Conservation (phyloP, 306 rosid genomes). For the Prinsepia uniflora region DNA sequence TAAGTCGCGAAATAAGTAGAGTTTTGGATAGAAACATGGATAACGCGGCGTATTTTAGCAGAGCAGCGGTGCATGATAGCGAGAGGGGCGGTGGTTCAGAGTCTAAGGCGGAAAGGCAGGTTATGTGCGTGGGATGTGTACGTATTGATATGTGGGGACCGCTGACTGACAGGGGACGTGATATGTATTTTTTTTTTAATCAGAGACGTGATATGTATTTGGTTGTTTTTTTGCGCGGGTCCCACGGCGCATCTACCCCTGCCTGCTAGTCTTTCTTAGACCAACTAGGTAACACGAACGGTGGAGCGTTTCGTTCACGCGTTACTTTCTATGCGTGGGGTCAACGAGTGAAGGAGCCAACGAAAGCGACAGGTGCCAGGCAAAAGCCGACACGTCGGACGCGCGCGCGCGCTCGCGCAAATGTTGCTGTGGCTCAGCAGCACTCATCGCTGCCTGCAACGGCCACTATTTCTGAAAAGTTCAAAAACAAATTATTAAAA, state of each 20-base stretch:
- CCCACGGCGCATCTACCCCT: conserved; percentile 33
- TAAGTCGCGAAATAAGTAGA: not conserved
- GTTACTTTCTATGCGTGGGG: conserved; percentile 22
- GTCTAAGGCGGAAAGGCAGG: conserved; percentile 7
- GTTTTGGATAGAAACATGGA: not conserved
- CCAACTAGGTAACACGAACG: conserved; percentile 18
- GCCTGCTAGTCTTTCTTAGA: conserved; percentile 15
- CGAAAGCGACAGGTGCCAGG: conserved; percentile 56
- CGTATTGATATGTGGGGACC: not conserved
- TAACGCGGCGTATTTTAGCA: conserved; percentile 2
- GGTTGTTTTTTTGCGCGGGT: conserved; percentile 15
- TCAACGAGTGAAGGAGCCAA: conserved; percentile 27
- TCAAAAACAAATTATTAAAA: not conserved
- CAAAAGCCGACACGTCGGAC: conserved; percentile 79
- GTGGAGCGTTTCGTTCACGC: conserved; percentile 27
- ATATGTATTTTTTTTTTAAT: not conserved
- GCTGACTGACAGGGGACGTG: not conserved
- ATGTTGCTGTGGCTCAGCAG: conserved; percentile 65
- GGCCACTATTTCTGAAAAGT: conserved; percentile 23
- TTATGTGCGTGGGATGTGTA: not conserved
- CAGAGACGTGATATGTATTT: not conserved
- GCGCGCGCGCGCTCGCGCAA: conserved; percentile 62
- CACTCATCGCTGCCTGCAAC: conserved; percentile 34
- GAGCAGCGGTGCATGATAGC: not conserved
- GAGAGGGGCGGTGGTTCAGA: not conserved